Percentiles rank a stretch among this genome's conserved stretches.
phyloP scores from a whole-genome alignment of 2,329 filamentous ascomycete genomes.

The Monilinia vaccinii-corymbosi region DNA sequence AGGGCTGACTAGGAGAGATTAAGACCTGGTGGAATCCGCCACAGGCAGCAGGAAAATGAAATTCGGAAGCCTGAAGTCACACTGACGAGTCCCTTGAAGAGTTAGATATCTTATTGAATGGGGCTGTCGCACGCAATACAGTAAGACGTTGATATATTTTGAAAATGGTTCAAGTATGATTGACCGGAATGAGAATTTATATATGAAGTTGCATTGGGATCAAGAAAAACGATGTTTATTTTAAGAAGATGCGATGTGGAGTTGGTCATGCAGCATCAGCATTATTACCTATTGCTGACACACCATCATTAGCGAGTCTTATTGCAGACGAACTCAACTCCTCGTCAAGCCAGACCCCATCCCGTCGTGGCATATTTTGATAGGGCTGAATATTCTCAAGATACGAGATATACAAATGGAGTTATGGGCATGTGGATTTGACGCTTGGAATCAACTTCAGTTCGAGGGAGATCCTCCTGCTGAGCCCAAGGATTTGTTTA shows the following conservation, averaged over 20 bases:
- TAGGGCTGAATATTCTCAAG: neutral
- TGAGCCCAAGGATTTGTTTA: slow-evolving; percentile 38
- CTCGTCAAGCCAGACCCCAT: neutral
- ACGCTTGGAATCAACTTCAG: slow-evolving; percentile 47
- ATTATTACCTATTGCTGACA: neutral
- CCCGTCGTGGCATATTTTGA: neutral
- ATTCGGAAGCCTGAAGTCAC: slow-evolving; percentile 9
- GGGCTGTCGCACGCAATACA: neutral
- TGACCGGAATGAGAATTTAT: neutral
- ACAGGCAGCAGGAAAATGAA: slow-evolving; percentile 9
- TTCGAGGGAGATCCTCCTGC: slow-evolving; percentile 27
- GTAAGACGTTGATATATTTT: neutral
- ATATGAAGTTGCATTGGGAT: neutral
- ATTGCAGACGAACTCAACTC: neutral
- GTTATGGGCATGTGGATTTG: slow-evolving; percentile 47
- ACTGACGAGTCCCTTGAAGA: neutral
- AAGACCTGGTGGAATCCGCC: slow-evolving; percentile 4
- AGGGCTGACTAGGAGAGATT: neutral
- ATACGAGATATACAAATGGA: slow-evolving; percentile 30
- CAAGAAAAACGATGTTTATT: neutral
- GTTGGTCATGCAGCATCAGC: neutral
- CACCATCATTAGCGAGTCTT: neutral
- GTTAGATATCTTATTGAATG: neutral
- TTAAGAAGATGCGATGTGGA: neutral
- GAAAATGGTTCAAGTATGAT: neutral